phyloP scores from a whole-genome alignment of 192 early-diverging fungal species.

The Backusella tarrabulga region DNA sequence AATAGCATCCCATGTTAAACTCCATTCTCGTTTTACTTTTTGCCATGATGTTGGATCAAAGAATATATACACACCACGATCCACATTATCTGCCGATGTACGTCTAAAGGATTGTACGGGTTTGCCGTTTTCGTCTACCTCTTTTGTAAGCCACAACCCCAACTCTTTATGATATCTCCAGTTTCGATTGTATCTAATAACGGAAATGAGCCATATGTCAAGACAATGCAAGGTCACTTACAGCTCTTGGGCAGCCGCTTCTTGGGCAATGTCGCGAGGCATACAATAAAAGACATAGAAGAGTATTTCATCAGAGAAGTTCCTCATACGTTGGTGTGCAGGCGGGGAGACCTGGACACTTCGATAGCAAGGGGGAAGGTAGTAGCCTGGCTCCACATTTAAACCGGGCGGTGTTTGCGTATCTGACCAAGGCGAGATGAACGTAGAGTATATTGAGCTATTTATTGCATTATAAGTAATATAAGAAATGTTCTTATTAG shows the following conservation, averaged over 20 bases:
- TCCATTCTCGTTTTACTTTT: conserved; percentile 86
- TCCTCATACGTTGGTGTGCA: neutral
- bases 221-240: neutral
- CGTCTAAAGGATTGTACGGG: conserved; percentile 51
- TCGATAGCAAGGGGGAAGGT: neutral
- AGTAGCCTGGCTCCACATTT: conserved; percentile 41
- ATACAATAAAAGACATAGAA: conserved; percentile 12
- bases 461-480: too few species aligned
- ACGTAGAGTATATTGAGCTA: conserved; percentile 74
- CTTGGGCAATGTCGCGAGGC: neutral
- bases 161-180: conserved; percentile 11
- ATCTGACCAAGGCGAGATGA: conserved; percentile 91
- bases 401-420: conserved; percentile 56
- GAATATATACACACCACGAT: conserved; percentile 85
- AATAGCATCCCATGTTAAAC: conserved; percentile 81
- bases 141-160: conserved; percentile 29
- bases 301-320: neutral
- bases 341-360: neutral
- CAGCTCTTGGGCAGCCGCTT: conserved; percentile 1
- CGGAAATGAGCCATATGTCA: neutral
- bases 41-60: conserved; percentile 92
- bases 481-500: too few species aligned
- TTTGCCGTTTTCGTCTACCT: conserved; percentile 50
- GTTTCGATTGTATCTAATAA: conserved; percentile 11
- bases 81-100: conserved; percentile 48